Base-by-base conservation (phyloP, 2,329 filamentous ascomycete genomes). In the Drechslerella coelobrocha region DNA sequence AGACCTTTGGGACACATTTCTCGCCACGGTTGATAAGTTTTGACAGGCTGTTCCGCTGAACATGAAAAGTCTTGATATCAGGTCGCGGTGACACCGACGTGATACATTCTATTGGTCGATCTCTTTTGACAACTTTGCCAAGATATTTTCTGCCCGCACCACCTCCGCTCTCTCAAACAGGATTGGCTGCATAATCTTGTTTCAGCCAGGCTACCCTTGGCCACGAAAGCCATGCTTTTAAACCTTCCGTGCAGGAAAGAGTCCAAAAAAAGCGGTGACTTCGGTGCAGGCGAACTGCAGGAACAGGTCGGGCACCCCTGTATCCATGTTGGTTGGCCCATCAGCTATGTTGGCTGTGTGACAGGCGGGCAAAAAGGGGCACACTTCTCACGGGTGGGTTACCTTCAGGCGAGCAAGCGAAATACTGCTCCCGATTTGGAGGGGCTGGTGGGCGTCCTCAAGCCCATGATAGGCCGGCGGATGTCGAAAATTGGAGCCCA, bases 181-280 rank as follows among this genome's bases (percentile, higher is more conserved):
- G 63, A 69, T 69, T 69, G 65, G 65, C 57, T 62, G 65, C 57
- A 69, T 69, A 57, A 69, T 57, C 51, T 54, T 53, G 66, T 71
- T 71, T 71, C 66, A 71, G 66, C 66, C 48, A 71, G 59, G 66
- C 21, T 21, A 39, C 47, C 65, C 60, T 60, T 60, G 52, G 48
- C 59, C 59, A 50, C 17, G n/a, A 39, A 23, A 61, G 59, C 59
- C 66, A 59, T 57, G 66, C 59, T 63, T 21, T 19, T 60, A 71
- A 69, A 71, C 59, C 54, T 71, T 71, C 66, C 66, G 59, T 59
- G 66, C 66, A 63, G 59, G 47, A 41, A 34, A 41, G 45, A 61
- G 51, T 26, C 37, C 43, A 37, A 69, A 45, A 56, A 56, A 62
- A 53, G 65, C 47, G 66, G 59, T 71, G 59, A 51, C 59, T 63